Base-by-base conservation (phyloP, 2,329 filamentous ascomycete genomes). In the Cladosporium sp. region DNA sequence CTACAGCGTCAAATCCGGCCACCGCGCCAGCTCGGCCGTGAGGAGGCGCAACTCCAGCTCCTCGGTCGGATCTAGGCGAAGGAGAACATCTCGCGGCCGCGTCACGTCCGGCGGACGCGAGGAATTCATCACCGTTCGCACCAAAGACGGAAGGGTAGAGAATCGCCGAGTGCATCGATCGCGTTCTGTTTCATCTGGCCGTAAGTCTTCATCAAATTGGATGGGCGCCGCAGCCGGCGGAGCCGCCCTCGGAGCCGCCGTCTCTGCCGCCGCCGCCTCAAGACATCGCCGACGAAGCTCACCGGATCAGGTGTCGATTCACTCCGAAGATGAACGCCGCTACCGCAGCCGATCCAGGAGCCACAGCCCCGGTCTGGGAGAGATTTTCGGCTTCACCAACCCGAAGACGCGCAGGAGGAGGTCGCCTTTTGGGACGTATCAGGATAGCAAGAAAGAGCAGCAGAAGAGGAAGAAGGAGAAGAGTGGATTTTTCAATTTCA, bases 1-100 rank as follows among this genome's bases (percentile, higher is more conserved):
- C 0, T 80, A 83, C 55, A 82, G 76, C 57, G 71, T 81, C 57
- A 78, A 77, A 50, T 78, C 78, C 49, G 79, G 80, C 15, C 73
- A 70, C 53, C 64, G 63, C 13, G 65, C 67, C 40, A 64, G 68
- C 18, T 72, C 70, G 36, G 59, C 60, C 15, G 51, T 57, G 8
- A 48, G 63, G 32, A 53, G 60, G 32, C 60, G 65, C 7, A 67
- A 65, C 32, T 62, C 62, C 3, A 62, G 60, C 37, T 64, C 62
- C 9, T 63, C 60, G 11, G 51, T 64, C 54, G 56, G 68, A 56
- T 56, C 56, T 36, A 62, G 63, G 42, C 52, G 61, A 13, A 43
- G 47, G 30, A 37, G 47, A 20, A 48, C 45, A 5, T 48, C 45
- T 13, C 41, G 47, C 17, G 47, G 41, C 7, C 56, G 58, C 54